Percentiles rank a stretch among this genome's conserved stretches.
Evolutionary conservation across 2,329 filamentous ascomycete genomes (phyloP).

Genomic region (Ophiostoma quercus): DNA sequence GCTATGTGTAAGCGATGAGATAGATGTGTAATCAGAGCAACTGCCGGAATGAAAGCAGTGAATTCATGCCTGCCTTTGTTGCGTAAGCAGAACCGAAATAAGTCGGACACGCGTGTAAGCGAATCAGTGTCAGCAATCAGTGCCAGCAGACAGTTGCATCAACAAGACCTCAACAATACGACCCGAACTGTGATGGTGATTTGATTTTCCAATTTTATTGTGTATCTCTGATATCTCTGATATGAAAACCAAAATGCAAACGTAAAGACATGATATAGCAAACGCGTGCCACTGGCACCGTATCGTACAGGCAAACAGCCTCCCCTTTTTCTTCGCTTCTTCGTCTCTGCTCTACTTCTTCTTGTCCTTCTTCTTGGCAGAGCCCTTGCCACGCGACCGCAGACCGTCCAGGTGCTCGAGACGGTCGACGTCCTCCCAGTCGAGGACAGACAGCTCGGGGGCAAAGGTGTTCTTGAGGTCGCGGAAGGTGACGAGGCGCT

Average conservation of each 20-base stretch:
- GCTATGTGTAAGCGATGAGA: not conserved
- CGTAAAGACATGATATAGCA: slow-evolving; percentile 10
- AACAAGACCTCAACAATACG: too few species aligned
- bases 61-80: too few species aligned
- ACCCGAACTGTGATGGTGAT: too few species aligned
- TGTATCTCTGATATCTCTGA: not conserved
- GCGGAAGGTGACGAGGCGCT: slow-evolving; percentile 62
- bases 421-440: slow-evolving; percentile 75
- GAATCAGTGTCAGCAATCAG: too few species aligned
- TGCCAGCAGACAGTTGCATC: too few species aligned
- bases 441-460: slow-evolving; percentile 60
- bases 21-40: too few species aligned
- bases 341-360: not conserved
- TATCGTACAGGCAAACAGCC: slow-evolving; percentile 1
- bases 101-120: too few species aligned
- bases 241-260: not conserved
- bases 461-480: slow-evolving; percentile 68
- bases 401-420: slow-evolving; percentile 68
- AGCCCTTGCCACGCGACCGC: slow-evolving; percentile 77
- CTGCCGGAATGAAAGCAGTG: too few species aligned
- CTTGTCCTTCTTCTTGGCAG: slow-evolving; percentile 74
- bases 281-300: not conserved
- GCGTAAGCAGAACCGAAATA: too few species aligned
- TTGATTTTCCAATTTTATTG: not conserved
- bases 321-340: slow-evolving; percentile 13